Conservation (phyloP, 192 early-diverging fungal genomes). For the Podila minutissima region DNA sequence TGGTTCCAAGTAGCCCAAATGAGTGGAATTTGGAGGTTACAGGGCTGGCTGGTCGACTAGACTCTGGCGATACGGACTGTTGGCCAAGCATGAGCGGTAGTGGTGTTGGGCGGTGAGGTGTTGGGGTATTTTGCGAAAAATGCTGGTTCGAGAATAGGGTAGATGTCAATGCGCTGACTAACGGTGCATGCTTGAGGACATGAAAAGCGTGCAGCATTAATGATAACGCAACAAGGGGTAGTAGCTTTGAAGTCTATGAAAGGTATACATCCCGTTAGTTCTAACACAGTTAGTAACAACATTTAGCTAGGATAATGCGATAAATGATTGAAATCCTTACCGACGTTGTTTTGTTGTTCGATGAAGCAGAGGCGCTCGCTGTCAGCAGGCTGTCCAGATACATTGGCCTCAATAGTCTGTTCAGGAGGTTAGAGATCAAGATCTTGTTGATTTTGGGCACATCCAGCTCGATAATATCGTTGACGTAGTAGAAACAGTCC, state of each 20-base stretch:
- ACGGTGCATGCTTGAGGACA: slow-evolving; percentile 46
- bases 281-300: background rate
- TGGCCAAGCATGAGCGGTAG: slow-evolving; percentile 16
- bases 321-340: background rate
- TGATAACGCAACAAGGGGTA: slow-evolving; percentile 42
- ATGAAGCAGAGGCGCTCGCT: background rate
- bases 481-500: slow-evolving; percentile 71
- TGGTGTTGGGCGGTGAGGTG: slow-evolving; percentile 12
- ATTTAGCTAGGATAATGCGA: no score
- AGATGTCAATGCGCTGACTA: slow-evolving; percentile 42
- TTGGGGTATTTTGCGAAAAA: slow-evolving; percentile 2
- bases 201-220: slow-evolving; percentile 54
- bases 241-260: slow-evolving; percentile 22
- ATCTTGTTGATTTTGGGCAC: slow-evolving; percentile 64
- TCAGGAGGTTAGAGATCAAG: slow-evolving; percentile 45
- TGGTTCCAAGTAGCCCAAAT: slow-evolving; percentile 36
- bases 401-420: slow-evolving; percentile 47
- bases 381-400: slow-evolving; percentile 50
- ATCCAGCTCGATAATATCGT: slow-evolving; percentile 66
- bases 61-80: slow-evolving; percentile 27
- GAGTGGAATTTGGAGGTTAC: slow-evolving; percentile 50
- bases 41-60: slow-evolving; percentile 44
- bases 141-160: slow-evolving; percentile 51
- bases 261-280: background rate
- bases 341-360: background rate